A percentile compares a stretch with the other conserved stretches of the same genome.
These are phyloP conservation scores for Leccinellum luteum DNA, from an alignment of 768 basidiomycete genomes.

Conservation along the genomic window DNA sequence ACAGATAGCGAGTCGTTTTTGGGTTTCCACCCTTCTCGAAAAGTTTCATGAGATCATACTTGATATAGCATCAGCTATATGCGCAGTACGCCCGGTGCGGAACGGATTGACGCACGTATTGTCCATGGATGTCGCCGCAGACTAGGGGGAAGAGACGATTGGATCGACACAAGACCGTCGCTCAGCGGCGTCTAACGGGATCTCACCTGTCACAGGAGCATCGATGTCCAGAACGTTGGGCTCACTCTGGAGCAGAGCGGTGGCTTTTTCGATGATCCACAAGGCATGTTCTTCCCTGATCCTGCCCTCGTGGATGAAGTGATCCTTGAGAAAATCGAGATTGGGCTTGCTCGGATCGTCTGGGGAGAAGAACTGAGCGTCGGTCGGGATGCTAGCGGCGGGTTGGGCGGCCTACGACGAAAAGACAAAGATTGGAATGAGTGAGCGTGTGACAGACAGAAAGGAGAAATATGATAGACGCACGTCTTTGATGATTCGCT, in stretches of 20 bases:
- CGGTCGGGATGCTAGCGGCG: conserved; percentile 58
- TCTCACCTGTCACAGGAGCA: conserved; percentile 67
- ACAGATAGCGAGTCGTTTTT: conserved; percentile 69
- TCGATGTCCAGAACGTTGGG: conserved; percentile 69
- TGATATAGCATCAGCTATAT: conserved; percentile 12
- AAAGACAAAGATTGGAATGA: neutral
- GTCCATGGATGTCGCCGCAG: conserved; percentile 22
- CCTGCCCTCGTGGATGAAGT: conserved; percentile 70
- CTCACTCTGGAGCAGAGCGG: conserved; percentile 54
- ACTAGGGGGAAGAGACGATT: conserved; percentile 7
- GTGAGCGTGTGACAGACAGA: neutral
- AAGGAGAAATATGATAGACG: conserved; percentile 2
- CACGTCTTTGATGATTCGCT: conserved; percentile 27
- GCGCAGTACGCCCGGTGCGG: neutral
- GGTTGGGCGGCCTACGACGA: conserved; percentile 63
- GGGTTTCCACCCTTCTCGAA: conserved; percentile 78
- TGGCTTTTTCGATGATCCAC: conserved; percentile 60
- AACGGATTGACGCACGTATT: conserved; percentile 24
- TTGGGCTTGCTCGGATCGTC: conserved; percentile 64
- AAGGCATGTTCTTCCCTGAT: conserved; percentile 65
- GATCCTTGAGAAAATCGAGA: conserved; percentile 72
- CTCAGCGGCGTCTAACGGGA: neutral
- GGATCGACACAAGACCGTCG: conserved; percentile 22
- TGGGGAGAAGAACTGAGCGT: conserved; percentile 73
- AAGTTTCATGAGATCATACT: conserved; percentile 80